Conservation (phyloP, 78 protist genomes). For the Cavenderia fasciculata region DNA sequence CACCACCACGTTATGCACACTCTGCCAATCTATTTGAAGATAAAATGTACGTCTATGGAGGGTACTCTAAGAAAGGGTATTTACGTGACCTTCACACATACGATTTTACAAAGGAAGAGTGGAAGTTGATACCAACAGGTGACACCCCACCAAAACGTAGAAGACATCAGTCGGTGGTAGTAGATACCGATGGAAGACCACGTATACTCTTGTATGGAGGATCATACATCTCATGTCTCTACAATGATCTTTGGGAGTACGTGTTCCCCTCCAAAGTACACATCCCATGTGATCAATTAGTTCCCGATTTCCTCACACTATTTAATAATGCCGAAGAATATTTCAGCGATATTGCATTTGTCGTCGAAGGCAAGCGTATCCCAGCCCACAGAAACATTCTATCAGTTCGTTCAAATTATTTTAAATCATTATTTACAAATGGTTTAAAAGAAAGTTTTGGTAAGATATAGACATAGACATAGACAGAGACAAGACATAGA, state of each 20-base stretch:
- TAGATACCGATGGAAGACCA: conserved; percentile 1
- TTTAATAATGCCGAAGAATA: conserved; percentile 46
- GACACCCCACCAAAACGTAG: conserved; percentile 60
- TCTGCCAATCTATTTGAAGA: conserved; percentile 38
- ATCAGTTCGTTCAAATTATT: conserved; percentile 28
- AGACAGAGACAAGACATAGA: too few species aligned
- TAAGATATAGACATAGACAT: too few species aligned
- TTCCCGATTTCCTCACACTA: conserved; percentile 18
- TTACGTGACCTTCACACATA: conserved; percentile 43
- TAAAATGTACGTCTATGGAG: conserved; percentile 64
- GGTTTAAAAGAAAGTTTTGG: conserved; percentile 52
- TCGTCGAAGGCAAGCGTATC: conserved; percentile 10
- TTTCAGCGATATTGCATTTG: conserved; percentile 38
- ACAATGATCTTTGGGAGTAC: conserved; percentile 64
- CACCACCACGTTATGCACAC: conserved; percentile 24
- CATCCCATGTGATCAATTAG: conserved; percentile 31
- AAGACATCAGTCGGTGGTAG: conserved; percentile 10
- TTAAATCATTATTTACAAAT: conserved; percentile 24
- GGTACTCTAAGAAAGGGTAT: conserved; percentile 51
- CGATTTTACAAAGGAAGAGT: conserved; percentile 37
- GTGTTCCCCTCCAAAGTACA: conserved; percentile 36
- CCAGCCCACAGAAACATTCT: conserved; percentile 47
- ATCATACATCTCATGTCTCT: conserved; percentile 50
- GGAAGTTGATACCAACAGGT: conserved; percentile 21
- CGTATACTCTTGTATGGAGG: conserved; percentile 46